A percentile compares a stretch with the other conserved stretches of the same genome.
Evolutionary conservation across 164 flowering plant species (phyloP).

Genomic region (Dillenia suffruticosa): DNA sequence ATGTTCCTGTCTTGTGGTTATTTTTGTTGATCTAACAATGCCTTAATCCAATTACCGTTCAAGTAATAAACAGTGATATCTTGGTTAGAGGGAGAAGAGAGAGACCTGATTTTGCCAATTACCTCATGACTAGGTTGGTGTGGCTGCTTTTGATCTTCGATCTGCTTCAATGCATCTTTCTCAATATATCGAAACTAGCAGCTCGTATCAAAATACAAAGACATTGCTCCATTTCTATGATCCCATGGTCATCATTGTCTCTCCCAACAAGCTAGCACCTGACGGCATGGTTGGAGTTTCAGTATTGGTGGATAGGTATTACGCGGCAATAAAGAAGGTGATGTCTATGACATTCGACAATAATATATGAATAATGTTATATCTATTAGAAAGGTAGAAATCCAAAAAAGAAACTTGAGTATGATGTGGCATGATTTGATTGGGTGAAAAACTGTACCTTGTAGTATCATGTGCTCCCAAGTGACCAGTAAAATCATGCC

Average conservation of each 20-base stretch:
- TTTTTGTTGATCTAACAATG: too few species aligned
- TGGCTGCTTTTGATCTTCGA: slow-evolving; percentile 93
- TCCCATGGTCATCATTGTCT: slow-evolving; percentile 76
- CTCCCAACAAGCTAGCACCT: slow-evolving; percentile 86
- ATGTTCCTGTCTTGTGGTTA: too few species aligned
- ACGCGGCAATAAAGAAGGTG: slow-evolving; percentile 73
- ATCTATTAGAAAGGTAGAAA: too few species aligned
- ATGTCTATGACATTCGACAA: background rate
- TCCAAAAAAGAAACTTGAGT: too few species aligned
- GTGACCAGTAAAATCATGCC: too few species aligned
- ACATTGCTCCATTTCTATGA: slow-evolving; percentile 90
- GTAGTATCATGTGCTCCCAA: too few species aligned
- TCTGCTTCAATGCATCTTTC: slow-evolving; percentile 95
- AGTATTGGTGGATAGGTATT: slow-evolving; percentile 65
- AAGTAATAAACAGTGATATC: background rate
- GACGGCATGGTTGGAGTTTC: slow-evolving; percentile 96
- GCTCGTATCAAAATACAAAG: slow-evolving; percentile 89
- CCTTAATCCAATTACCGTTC: background rate
- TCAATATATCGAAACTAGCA: slow-evolving; percentile 94
- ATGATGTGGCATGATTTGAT: too few species aligned
- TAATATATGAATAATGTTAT: too few species aligned
- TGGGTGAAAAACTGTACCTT: too few species aligned
- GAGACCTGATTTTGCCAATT: background rate
- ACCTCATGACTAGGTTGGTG: slow-evolving; percentile 61
- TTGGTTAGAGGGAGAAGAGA: background rate